Conservation (phyloP, 352 stramenopile species). For the Pythium insidiosum region DNA sequence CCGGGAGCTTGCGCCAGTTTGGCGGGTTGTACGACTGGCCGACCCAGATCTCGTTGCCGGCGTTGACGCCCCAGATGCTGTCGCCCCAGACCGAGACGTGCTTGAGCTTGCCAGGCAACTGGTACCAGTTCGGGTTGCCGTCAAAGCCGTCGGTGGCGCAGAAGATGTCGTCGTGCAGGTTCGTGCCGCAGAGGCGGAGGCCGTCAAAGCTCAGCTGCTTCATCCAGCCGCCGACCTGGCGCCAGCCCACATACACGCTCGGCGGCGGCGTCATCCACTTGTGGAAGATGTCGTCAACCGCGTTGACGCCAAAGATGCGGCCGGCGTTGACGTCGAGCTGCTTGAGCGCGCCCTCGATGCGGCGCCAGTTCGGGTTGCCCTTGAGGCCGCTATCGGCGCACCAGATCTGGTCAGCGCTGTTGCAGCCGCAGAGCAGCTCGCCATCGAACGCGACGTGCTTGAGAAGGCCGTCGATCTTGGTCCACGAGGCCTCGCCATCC, state of each 20-base stretch:
- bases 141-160: slow-evolving; percentile 12
- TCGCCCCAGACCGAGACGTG: slow-evolving; percentile 21
- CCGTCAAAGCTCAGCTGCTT: slow-evolving; percentile 16
- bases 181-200: slow-evolving; percentile 8
- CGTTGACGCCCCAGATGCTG: slow-evolving; percentile 13
- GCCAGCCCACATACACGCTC: slow-evolving; percentile 4
- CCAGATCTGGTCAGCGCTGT: slow-evolving; percentile 3
- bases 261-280: slow-evolving; percentile 10
- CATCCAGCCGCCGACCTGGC: slow-evolving; percentile 6
- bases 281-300: slow-evolving; percentile 1
- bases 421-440: slow-evolving; percentile 17
- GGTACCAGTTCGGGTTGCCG: slow-evolving; percentile 12
- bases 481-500: slow-evolving; percentile 11
- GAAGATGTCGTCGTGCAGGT: slow-evolving; percentile 7
- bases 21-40: slow-evolving; percentile 1
- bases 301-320: slow-evolving; percentile 8
- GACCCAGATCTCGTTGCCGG: slow-evolving; percentile 10
- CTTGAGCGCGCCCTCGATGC: slow-evolving; percentile 6
- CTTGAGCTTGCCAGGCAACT: slow-evolving; percentile 8
- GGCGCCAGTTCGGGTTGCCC: slow-evolving; percentile 6
- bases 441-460: slow-evolving; percentile 17
- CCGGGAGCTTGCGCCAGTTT: slow-evolving; percentile 8
- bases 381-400: slow-evolving; percentile 10
- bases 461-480: slow-evolving; percentile 4
- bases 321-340: slow-evolving; percentile 15